Base-by-base conservation (phyloP, 257 asterid genomes). In the Thymus mandschuricus region DNA sequence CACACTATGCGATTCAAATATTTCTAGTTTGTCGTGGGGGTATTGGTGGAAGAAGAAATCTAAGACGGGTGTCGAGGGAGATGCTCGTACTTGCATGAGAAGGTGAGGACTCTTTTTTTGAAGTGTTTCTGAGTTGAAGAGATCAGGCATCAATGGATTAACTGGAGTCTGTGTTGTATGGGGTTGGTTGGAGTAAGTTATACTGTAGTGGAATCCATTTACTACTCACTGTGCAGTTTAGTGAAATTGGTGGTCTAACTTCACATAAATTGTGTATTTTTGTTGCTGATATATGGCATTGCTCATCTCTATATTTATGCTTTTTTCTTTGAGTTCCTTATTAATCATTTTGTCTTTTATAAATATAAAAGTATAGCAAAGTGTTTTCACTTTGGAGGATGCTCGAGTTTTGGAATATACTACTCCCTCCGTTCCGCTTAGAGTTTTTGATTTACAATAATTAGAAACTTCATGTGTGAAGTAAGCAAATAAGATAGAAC, bases 181-280 rank as follows among this genome's bases (percentile, higher is more conserved):
- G 52, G 50, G 41, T 61, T 63, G 34, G 12, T 61, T 63, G 34
- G 12, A 63, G 38, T 63, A 15, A 8, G 52, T 62, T 62, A 34
- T 41, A 63, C 27, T 62, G 13, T 43, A 28, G 52, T 15, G 10
- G 38, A 63, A 41, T 44, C 35, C 51, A 27, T 43, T 43, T 21
- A 15, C 58, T 21, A 52, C 31, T 54, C 27, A 21, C 12, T 54
- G 60, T 55, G 60, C 60, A 55, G 60, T 55, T 55, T 0, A 55
- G 40, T 56, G 61, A 56, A 56, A 56, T 27, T 29, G 61, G 61
- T n/a, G 7, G 3, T 49, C 8, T 21, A 12, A 12, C 8, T 13
- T 13, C 8, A 12, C 15, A 49, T 12, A 13, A 4, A 49, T 49
- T 46, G 5, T 0, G 21, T 15, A 10, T 46, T 46, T 46, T 5